Evolutionary conservation across 2,329 filamentous ascomycete species (phyloP).

Genomic region (Cladosporium oxysporum): DNA sequence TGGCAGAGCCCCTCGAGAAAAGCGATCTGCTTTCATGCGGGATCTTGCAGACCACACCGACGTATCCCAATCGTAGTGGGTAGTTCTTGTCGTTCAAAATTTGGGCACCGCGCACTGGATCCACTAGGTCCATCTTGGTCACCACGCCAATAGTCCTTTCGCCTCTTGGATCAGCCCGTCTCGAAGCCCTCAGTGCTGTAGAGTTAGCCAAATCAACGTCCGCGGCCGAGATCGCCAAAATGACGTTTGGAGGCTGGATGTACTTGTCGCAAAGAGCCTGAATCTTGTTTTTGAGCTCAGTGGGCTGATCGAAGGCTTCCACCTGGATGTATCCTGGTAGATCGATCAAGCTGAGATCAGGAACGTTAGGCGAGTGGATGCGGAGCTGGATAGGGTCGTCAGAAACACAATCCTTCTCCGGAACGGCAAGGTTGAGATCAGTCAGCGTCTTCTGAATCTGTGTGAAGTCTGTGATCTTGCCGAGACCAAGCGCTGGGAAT

Average conservation of each 20-base stretch:
- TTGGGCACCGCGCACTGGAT: slow-evolving; percentile 72
- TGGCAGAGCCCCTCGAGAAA: slow-evolving; percentile 80
- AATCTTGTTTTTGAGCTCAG: slow-evolving; percentile 93
- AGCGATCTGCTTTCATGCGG: slow-evolving; percentile 66
- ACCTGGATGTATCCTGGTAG: slow-evolving; percentile 98
- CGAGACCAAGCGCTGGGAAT: slow-evolving; percentile 86
- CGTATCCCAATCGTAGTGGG: slow-evolving; percentile 89
- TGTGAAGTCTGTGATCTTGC: slow-evolving; percentile 87
- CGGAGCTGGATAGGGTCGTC: slow-evolving; percentile 96
- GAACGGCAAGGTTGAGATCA: slow-evolving; percentile 90
- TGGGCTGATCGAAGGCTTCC: slow-evolving; percentile 83
- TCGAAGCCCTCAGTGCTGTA: slow-evolving; percentile 83
- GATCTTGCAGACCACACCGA: slow-evolving; percentile 87
- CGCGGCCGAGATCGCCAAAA: slow-evolving; percentile 93
- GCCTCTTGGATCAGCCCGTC: slow-evolving; percentile 88
- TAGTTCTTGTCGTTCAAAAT: slow-evolving; percentile 91
- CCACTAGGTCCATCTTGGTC: slow-evolving; percentile 98
- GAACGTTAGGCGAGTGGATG: slow-evolving; percentile 93
- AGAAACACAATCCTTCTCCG: slow-evolving; percentile 86
- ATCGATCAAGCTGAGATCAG: slow-evolving; percentile 93
- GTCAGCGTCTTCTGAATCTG: slow-evolving; percentile 92
- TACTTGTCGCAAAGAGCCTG: slow-evolving; percentile 97
- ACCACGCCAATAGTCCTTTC: slow-evolving; percentile 98
- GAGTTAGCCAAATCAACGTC: slow-evolving; percentile 98
- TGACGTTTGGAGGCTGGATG: slow-evolving; percentile 93